Evolutionary conservation across 2,329 filamentous ascomycete species (phyloP).

Genomic region (Lasiodiplodia hormozganensis): DNA sequence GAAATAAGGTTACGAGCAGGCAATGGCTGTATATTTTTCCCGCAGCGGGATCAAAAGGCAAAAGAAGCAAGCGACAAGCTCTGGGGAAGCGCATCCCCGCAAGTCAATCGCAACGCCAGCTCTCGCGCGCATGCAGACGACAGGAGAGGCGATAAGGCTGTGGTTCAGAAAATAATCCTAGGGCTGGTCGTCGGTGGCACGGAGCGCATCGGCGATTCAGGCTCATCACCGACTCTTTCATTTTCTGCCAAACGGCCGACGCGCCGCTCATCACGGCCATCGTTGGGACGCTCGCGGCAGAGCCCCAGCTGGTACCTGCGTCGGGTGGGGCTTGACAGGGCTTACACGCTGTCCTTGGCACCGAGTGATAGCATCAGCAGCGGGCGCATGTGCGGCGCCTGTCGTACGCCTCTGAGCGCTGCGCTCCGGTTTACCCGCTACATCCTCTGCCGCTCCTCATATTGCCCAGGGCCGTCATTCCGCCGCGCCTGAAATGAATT

Average conservation of each 20-base stretch:
- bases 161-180: neutral
- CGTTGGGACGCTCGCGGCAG: conserved; percentile 9
- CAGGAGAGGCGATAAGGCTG: conserved; percentile 10
- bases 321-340: conserved; percentile 20
- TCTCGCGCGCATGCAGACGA: neutral
- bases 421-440: conserved; percentile 3
- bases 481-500: conserved; percentile 4
- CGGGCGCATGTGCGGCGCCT: neutral
- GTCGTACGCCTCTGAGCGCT: neutral
- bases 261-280: neutral
- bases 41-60: conserved; percentile 8
- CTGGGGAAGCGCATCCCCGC: conserved; percentile 3
- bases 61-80: neutral
- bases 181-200: neutral
- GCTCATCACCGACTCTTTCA: conserved; percentile 25
- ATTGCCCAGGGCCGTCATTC: neutral
- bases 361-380: neutral
- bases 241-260: conserved; percentile 7
- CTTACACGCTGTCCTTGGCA: conserved; percentile 13
- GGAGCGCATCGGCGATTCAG: conserved; percentile 14
- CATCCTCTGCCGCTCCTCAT: no score
- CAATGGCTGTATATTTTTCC: neutral
- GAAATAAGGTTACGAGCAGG: conserved; percentile 9
- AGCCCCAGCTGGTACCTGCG: conserved; percentile 26
- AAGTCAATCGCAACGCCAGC: neutral